phyloP scores from a whole-genome alignment of 2,329 filamentous ascomycete species.

The Xylariales sp. region DNA sequence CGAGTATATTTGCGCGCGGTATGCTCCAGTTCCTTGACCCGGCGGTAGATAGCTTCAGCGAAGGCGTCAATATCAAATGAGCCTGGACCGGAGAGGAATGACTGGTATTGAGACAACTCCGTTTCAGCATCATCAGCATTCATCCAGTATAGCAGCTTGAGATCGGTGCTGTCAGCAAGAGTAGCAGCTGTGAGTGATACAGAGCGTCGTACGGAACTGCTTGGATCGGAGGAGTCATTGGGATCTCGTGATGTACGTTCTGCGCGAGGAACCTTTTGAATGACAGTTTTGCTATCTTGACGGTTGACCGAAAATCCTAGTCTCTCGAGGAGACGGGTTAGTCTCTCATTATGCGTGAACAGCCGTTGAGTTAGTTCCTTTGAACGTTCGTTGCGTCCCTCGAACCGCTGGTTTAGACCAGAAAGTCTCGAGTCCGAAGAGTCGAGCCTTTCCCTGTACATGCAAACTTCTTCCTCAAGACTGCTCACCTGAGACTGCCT shows the following conservation, averaged over 20 bases:
- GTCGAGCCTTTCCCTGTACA: conserved; percentile 61
- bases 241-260: conserved; percentile 55
- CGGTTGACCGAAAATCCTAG: conserved; percentile 79
- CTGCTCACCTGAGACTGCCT: conserved; percentile 71
- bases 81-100: conserved; percentile 68
- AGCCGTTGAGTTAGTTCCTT: conserved; percentile 81
- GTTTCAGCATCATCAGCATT: conserved; percentile 59
- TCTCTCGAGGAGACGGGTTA: conserved; percentile 79
- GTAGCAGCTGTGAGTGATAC: conserved; percentile 48
- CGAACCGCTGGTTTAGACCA: conserved; percentile 52
- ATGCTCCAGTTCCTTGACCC: conserved; percentile 89
- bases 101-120: conserved; percentile 69
- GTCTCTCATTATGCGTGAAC: conserved; percentile 76
- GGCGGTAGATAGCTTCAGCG: conserved; percentile 78
- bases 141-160: conserved; percentile 79
- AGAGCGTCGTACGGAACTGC: conserved; percentile 49
- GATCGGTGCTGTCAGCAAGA: conserved; percentile 58
- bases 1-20: conserved; percentile 90
- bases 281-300: conserved; percentile 65
- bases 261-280: conserved; percentile 65
- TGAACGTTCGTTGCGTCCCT: conserved; percentile 66
- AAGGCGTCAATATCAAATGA: conserved; percentile 82
- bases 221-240: conserved; percentile 53
- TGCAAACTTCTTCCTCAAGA: conserved; percentile 69
- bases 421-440: conserved; percentile 48